Evolutionary conservation across 345 rosid species (phyloP).

Genomic region (Camelina laxa): DNA sequence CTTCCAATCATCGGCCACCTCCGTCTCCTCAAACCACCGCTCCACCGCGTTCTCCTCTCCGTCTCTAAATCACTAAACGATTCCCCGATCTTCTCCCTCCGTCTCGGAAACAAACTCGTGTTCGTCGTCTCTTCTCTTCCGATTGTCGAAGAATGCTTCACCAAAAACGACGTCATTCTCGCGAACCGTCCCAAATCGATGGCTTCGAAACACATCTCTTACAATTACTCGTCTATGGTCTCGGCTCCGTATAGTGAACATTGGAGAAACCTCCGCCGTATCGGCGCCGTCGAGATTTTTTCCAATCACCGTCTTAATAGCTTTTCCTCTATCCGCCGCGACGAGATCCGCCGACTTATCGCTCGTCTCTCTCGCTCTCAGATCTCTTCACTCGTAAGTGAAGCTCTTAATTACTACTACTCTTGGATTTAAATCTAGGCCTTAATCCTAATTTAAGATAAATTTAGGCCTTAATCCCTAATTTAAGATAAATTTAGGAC

Average conservation of each 20-base stretch:
- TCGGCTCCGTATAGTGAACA: constrained; percentile 9
- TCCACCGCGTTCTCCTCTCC: neutral
- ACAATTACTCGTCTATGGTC: neutral
- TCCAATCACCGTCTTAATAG: constrained; percentile 1
- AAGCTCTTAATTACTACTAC: neutral
- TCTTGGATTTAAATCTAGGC: no score
- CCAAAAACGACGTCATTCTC: neutral
- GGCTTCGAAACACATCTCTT: neutral
- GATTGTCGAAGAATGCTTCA: constrained; percentile 2
- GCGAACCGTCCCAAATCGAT: neutral
- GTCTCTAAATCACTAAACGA: neutral
- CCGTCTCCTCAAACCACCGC: constrained; percentile 10
- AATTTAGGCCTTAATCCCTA: neutral
- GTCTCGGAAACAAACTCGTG: constrained; percentile 19
- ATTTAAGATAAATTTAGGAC: no score
- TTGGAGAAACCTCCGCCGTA: constrained; percentile 21
- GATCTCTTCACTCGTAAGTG: constrained; percentile 5
- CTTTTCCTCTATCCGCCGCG: neutral
- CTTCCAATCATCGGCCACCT: constrained; percentile 18
- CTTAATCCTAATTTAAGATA: neutral
- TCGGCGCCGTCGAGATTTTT: constrained; percentile 17
- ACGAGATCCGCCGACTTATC: constrained; percentile 5
- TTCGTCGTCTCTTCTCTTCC: neutral
- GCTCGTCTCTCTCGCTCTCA: neutral
- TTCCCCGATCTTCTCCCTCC: constrained; percentile 6